Evolutionary conservation across 1,284 basidiomycete genomes (phyloP).

Genomic region (Meripilus lineatus): DNA sequence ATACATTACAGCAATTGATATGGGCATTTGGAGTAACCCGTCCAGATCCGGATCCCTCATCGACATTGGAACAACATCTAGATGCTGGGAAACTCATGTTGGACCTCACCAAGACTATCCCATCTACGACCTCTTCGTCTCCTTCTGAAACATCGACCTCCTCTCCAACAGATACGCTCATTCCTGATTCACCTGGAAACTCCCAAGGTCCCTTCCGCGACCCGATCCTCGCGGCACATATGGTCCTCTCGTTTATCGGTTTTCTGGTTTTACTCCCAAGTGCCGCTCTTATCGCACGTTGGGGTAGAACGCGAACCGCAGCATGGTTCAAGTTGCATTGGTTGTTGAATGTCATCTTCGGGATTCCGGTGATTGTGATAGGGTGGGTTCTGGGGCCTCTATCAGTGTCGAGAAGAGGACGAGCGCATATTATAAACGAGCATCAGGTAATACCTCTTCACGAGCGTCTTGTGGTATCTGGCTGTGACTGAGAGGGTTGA

Average conservation of each 20-base stretch:
- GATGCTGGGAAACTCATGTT: constrained; percentile 41
- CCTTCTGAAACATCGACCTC: constrained; percentile 2
- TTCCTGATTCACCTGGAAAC: constrained; percentile 8
- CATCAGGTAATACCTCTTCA: constrained; percentile 40
- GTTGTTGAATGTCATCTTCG: constrained; percentile 41
- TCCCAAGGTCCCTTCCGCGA: constrained; percentile 21
- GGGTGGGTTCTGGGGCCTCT: constrained; percentile 49
- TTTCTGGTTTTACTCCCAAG: constrained; percentile 59
- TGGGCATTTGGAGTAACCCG: constrained; percentile 50
- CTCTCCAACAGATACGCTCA: neutral
- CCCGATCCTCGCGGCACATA: constrained; percentile 48
- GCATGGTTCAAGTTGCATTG: constrained; percentile 59
- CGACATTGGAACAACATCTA: constrained; percentile 39
- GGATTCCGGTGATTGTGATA: constrained; percentile 44
- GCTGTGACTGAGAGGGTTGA: neutral
- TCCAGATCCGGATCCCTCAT: constrained; percentile 35
- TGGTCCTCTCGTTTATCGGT: constrained; percentile 45
- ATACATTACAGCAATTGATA: constrained; percentile 39
- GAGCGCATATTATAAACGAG: constrained; percentile 38
- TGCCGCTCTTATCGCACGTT: constrained; percentile 57
- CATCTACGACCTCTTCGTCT: constrained; percentile 7
- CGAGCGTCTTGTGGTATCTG: too few relatives aligned
- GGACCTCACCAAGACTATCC: constrained; percentile 38
- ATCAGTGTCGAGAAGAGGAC: constrained; percentile 41
- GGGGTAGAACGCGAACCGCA: constrained; percentile 48